A percentile compares a stretch with the other conserved stretches of the same genome.
These are phyloP conservation scores for Penicillium bovifimosum DNA, from an alignment of 495 filamentous ascomycete species.

Conservation along the genomic window DNA sequence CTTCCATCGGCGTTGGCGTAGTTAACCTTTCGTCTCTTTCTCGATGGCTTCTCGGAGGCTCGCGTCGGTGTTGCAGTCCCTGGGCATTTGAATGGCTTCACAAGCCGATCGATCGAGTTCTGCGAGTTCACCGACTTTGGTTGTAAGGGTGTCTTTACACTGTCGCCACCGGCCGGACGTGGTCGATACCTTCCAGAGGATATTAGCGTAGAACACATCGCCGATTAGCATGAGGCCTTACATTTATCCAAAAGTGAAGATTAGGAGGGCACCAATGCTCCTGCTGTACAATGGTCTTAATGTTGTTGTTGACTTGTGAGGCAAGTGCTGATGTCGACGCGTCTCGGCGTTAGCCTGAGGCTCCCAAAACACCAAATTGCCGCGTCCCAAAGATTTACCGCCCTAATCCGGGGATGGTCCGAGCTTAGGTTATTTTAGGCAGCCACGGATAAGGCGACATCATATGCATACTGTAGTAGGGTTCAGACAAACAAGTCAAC, in stretches of 20 bases:
- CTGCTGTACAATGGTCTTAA: constrained; percentile 9
- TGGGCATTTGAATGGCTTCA: constrained; percentile 90
- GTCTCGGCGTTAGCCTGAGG: constrained; percentile 22
- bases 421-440: background rate
- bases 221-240: constrained; percentile 1
- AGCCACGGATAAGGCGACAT: background rate
- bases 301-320: constrained; percentile 2
- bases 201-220: background rate
- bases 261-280: background rate
- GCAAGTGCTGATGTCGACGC: constrained; percentile 16
- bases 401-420: constrained; percentile 5
- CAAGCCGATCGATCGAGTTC: constrained; percentile 62
- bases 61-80: constrained; percentile 67
- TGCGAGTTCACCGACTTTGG: constrained; percentile 44
- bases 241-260: constrained; percentile 9
- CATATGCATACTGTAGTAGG: no score
- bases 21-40: constrained; percentile 85
- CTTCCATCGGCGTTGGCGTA: constrained; percentile 77
- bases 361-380: constrained; percentile 32
- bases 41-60: constrained; percentile 71
- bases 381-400: constrained; percentile 34
- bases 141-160: constrained; percentile 34
- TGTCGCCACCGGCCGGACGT: constrained; percentile 24
- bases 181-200: constrained; percentile 39
- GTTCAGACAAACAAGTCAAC: no score